Conservation (phyloP, 169 alveolate genomes). For the Cryptosporidium viatorum region DNA sequence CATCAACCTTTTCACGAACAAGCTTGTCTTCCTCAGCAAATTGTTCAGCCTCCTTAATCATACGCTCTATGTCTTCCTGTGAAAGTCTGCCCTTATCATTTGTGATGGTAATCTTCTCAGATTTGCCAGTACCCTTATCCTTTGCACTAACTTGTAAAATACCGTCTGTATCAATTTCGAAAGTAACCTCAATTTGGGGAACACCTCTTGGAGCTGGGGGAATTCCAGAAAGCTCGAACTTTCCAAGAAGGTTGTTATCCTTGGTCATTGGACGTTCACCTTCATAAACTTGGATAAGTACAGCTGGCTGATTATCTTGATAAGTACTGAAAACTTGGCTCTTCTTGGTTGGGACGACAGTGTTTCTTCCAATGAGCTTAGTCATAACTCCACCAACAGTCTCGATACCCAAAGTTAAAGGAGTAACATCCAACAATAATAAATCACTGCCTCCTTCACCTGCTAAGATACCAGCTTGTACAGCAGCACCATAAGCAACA, state of each 20-base stretch:
- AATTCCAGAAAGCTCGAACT: slow-evolving; percentile 95
- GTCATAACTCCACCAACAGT: slow-evolving; percentile 97
- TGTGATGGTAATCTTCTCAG: slow-evolving; percentile 93
- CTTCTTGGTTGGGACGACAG: slow-evolving; percentile 96
- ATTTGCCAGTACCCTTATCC: slow-evolving; percentile 95
- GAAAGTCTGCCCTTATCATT: slow-evolving; percentile 94
- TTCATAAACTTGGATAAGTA: slow-evolving; percentile 93
- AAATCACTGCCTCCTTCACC: slow-evolving; percentile 92
- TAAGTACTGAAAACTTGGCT: slow-evolving; percentile 95
- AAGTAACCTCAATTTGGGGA: slow-evolving; percentile 96
- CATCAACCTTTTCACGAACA: slow-evolving; percentile 91
- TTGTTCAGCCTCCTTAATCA: slow-evolving; percentile 95
- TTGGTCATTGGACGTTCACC: slow-evolving; percentile 98
- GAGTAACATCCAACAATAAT: slow-evolving; percentile 94
- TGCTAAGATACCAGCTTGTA: slow-evolving; percentile 94
- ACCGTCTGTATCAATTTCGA: slow-evolving; percentile 97
- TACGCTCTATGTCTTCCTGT: slow-evolving; percentile 93
- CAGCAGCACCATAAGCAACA: slow-evolving; percentile 97
- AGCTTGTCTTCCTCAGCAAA: slow-evolving; percentile 93
- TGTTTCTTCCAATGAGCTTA: slow-evolving; percentile 92
- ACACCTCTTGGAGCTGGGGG: slow-evolving; percentile 96
- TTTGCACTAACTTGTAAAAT: slow-evolving; percentile 93
- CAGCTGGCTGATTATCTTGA: slow-evolving; percentile 95
- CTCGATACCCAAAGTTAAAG: slow-evolving; percentile 96
- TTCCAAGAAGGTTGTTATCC: slow-evolving; percentile 95